These are phyloP conservation scores for Sclerotinia spermophila DNA, from an alignment of 2,329 filamentous ascomycete species.

Conservation along the genomic window DNA sequence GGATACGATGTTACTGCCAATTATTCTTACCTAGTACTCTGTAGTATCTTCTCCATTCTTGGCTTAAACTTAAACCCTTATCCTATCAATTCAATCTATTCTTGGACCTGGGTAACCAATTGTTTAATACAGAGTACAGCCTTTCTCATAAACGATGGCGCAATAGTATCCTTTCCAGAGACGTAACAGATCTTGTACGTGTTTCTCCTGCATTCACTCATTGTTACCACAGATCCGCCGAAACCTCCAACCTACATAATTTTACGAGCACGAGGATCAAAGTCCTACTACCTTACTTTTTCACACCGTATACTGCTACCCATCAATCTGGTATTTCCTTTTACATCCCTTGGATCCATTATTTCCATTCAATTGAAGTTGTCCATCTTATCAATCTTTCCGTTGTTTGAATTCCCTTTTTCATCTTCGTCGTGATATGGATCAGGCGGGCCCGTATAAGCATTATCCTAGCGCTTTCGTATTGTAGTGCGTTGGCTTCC, in stretches of 20 bases:
- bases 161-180: constrained; percentile 6
- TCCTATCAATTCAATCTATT: background rate
- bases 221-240: constrained; percentile 6
- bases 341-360: background rate
- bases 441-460: constrained; percentile 11
- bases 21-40: background rate
- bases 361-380: background rate
- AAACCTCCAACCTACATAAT: background rate
- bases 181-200: background rate
- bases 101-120: background rate
- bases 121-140: background rate
- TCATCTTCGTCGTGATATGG: constrained; percentile 5
- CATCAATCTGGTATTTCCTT: background rate
- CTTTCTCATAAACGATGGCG: constrained; percentile 11
- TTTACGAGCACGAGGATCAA: constrained; percentile 8
- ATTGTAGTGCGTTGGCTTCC: constrained; percentile 12
- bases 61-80: background rate
- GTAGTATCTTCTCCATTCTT: background rate
- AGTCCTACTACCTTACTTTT: constrained; percentile 1
- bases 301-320: background rate
- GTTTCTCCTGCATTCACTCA: background rate
- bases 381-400: background rate
- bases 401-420: background rate
- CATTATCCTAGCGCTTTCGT: constrained; percentile 22
- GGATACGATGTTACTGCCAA: constrained; percentile 14